phyloP scores from a whole-genome alignment of 176 grass and related monocot species.

The Saccharum officinarum region DNA sequence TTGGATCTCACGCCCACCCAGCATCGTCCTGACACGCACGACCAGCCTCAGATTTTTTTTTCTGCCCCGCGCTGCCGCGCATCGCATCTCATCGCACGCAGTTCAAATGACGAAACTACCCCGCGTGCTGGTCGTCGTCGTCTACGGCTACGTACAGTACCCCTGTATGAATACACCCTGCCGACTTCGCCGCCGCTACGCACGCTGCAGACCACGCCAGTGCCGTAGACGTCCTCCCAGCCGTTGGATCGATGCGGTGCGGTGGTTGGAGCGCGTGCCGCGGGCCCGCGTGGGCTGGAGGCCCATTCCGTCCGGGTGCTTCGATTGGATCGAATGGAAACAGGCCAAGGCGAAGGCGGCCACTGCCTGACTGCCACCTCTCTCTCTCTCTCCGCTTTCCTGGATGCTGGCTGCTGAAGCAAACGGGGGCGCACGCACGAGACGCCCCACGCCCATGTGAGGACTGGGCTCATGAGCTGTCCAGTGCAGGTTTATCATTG shows the following conservation, averaged over 20 bases:
- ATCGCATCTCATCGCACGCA: neutral
- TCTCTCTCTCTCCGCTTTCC: neutral
- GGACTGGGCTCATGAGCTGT: neutral
- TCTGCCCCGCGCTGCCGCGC: no score
- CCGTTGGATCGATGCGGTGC: neutral
- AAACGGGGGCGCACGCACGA: neutral
- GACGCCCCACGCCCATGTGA: neutral
- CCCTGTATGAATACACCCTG: neutral
- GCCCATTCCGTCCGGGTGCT: neutral
- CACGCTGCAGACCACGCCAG: neutral
- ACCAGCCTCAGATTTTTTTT: neutral
- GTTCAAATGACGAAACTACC: neutral
- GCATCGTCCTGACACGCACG: conserved; percentile 35
- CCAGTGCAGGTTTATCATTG: neutral
- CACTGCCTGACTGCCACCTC: no score
- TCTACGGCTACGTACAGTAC: neutral
- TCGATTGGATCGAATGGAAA: neutral
- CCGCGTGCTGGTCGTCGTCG: neutral
- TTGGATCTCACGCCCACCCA: conserved; percentile 47
- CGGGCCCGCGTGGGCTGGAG: neutral
- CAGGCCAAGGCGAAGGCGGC: neutral
- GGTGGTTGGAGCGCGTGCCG: neutral
- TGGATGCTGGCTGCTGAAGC: neutral
- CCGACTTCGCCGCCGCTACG: conserved; percentile 7
- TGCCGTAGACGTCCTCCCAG: no score